Evolutionary conservation across 164 flowering plant species (phyloP).

Genomic region (Vitis rotundifolia): DNA sequence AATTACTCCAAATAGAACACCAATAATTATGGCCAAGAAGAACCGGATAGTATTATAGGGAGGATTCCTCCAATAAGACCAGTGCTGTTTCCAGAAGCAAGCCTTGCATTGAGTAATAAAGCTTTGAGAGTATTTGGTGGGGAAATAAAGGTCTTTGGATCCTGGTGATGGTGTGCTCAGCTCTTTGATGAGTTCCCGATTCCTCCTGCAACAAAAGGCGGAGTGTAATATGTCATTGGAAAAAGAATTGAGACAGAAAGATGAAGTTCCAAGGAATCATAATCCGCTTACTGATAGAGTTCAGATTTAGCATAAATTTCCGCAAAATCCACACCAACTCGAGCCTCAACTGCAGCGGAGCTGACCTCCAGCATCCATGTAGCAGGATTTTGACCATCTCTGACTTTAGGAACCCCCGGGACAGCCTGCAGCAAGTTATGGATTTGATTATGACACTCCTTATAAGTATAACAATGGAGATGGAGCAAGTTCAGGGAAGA

Average conservation of each 20-base stretch:
- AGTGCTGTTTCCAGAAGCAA: slow-evolving; percentile 36
- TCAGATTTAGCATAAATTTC: slow-evolving; percentile 32
- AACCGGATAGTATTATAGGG: slow-evolving; percentile 31
- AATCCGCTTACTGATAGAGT: slow-evolving; percentile 28
- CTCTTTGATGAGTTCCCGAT: slow-evolving; percentile 35
- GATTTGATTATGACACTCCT: no score
- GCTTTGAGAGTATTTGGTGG: slow-evolving; percentile 35
- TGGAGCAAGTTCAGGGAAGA: not conserved
- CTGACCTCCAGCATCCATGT: slow-evolving; percentile 44
- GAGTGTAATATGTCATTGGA: not conserved
- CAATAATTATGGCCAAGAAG: slow-evolving; percentile 22
- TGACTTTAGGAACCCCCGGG: slow-evolving; percentile 31
- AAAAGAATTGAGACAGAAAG: not conserved
- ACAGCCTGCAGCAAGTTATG: slow-evolving; percentile 19
- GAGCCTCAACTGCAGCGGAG: slow-evolving; percentile 24
- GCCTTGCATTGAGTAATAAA: slow-evolving; percentile 38
- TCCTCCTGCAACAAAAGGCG: slow-evolving; percentile 22
- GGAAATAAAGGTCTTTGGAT: slow-evolving; percentile 38
- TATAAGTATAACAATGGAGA: no score
- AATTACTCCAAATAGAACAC: slow-evolving; percentile 30
- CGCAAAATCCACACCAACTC: slow-evolving; percentile 33
- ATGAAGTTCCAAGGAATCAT: no score
- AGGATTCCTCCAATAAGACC: slow-evolving; percentile 43
- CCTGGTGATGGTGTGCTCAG: slow-evolving; percentile 38
- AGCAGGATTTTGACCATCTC: slow-evolving; percentile 38